A percentile compares a stretch with the other conserved stretches of the same genome.
Conservation (phyloP, 2,329 filamentous ascomycete species). For the Penicillium sp. region DNA sequence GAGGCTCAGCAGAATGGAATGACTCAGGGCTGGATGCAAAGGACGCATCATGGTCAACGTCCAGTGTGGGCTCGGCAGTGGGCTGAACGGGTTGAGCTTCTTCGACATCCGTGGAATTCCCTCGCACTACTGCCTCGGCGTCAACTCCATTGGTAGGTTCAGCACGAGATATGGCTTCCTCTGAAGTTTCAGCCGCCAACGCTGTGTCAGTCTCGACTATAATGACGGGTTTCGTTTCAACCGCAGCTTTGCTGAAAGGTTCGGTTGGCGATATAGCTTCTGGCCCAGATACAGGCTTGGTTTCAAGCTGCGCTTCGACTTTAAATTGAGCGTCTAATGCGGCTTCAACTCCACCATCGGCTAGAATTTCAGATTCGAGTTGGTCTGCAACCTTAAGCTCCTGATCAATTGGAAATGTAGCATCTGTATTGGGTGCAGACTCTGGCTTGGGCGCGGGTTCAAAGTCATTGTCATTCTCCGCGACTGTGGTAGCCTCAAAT, state of each 20-base stretch:
- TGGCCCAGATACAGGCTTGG: background rate
- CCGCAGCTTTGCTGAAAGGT: background rate
- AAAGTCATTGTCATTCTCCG: background rate
- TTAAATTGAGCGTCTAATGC: background rate
- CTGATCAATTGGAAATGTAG: background rate
- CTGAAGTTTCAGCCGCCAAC: background rate
- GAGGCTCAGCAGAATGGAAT: constrained; percentile 40
- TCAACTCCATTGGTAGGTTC: background rate
- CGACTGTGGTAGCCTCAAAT: constrained; percentile 33
- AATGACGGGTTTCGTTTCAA: background rate
- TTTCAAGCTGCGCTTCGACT: background rate
- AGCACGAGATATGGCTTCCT: background rate
- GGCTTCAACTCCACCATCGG: background rate
- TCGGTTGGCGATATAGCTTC: background rate
- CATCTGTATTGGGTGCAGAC: background rate
- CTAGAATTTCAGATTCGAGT: background rate
- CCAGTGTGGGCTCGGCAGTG: background rate
- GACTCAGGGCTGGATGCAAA: constrained; percentile 42
- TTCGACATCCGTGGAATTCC: background rate
- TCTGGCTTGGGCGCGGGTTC: background rate
- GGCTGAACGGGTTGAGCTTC: background rate
- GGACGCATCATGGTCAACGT: constrained; percentile 28
- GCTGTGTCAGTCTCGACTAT: background rate
- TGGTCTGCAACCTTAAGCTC: background rate
- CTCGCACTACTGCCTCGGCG: background rate